A percentile compares a stretch with the other conserved stretches of the same genome.
Conservation (phyloP, 2,329 filamentous ascomycete species). For the Fusarium clavum region DNA sequence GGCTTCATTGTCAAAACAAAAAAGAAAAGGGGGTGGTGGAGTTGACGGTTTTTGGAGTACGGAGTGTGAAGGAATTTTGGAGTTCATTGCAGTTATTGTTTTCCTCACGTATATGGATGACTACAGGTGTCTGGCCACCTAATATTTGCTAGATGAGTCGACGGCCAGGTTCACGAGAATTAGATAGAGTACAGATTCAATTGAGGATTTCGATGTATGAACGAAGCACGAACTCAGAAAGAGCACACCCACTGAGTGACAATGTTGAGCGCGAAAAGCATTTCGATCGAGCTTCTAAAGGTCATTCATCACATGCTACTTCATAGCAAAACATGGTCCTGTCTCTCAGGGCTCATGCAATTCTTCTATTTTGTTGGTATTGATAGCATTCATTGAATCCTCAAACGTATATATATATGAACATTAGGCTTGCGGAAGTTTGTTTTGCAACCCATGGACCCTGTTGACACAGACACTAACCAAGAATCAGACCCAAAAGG, state of each 20-base stretch:
- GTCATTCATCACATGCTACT: background rate
- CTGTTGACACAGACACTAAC: conserved; percentile 9
- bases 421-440: background rate
- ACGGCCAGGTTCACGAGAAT: conserved; percentile 7
- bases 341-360: background rate
- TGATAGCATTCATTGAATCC: conserved; percentile 11
- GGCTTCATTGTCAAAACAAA: conserved; percentile 16
- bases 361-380: background rate
- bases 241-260: background rate
- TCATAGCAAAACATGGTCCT: background rate
- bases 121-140: conserved; percentile 13
- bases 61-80: conserved; percentile 18
- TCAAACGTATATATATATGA: conserved; percentile 23
- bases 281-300: background rate
- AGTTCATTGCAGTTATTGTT: conserved; percentile 28
- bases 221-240: background rate
- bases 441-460: conserved; percentile 5
- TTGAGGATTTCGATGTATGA: conserved; percentile 15
- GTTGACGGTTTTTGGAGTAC: conserved; percentile 35
- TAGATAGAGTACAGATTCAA: conserved; percentile 33
- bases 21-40: conserved; percentile 22
- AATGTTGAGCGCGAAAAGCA: background rate
- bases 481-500: conserved; percentile 18
- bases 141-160: conserved; percentile 34
- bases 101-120: conserved; percentile 7